These are phyloP conservation scores for Anaeramoeba ignava DNA, from an alignment of 78 protist genomes.

Conservation along the genomic window DNA sequence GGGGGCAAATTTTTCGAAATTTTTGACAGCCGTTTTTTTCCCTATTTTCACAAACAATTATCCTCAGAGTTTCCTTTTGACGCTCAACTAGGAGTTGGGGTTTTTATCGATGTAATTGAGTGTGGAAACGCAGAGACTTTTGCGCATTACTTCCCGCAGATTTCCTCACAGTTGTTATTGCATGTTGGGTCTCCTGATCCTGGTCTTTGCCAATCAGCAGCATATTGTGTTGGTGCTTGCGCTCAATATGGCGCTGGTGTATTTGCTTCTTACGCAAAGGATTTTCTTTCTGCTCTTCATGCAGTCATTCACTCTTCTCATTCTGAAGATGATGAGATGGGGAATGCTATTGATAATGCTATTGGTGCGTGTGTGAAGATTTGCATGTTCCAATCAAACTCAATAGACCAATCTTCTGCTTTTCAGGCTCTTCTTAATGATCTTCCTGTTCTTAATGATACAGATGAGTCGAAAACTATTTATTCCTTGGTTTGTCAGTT, in stretches of 20 bases:
- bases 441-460: not conserved
- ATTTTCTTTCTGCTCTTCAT: not conserved
- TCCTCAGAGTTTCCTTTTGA: too few relatives aligned
- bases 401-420: not conserved
- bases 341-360: not conserved
- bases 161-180: too few relatives aligned
- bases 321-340: not conserved
- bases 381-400: not conserved
- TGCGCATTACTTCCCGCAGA: too few relatives aligned
- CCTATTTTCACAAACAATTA: too few relatives aligned
- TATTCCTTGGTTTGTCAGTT: not conserved
- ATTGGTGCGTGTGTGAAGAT: not conserved
- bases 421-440: not conserved
- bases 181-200: too few relatives aligned
- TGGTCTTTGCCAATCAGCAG: not conserved
- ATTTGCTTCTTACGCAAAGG: not conserved
- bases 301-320: not conserved
- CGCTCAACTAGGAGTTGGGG: too few relatives aligned
- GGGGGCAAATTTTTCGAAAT: too few relatives aligned
- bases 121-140: too few relatives aligned
- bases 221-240: not conserved
- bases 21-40: too few relatives aligned
- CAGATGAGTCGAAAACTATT: not conserved
- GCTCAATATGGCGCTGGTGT: not conserved
- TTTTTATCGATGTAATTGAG: too few relatives aligned